Base-by-base conservation (phyloP, 2,329 filamentous ascomycete species). In the Clonostachys sp. region DNA sequence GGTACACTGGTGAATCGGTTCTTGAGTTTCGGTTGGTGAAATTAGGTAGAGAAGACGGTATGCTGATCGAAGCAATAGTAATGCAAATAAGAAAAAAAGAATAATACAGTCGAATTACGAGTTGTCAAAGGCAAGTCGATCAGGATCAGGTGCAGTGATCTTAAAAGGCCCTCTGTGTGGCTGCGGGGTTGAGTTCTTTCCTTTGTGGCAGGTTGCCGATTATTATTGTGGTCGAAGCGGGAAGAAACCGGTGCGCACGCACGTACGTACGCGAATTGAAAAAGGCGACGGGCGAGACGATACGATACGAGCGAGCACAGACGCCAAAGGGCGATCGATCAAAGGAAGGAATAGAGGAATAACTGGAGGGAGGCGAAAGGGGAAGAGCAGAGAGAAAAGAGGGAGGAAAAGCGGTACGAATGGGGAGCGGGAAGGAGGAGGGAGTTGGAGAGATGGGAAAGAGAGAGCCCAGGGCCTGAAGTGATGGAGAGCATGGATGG, bases 301-400 rank as follows among this genome's bases (percentile, higher is more conserved):
- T 20, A 24, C 34, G 18, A 16, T 36, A 40, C 44, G 35, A 41
- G 43, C 36, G 38, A 36, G 13, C 33, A n/a, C 41, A 36, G 38
- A 44, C 45, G 43, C 42, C 24, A 39, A 46, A 33, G 16, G 41
- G 49, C 46, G 41, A 17, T 46, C 46, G 41, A 17, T 46, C 44
- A 46, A 44, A 46, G 47, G 44, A 48, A 53, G 45, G 46, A 49
- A 48, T 44, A 44, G 20, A 47, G 16, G 47, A 36, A 38, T 46
- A 46, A 48, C 36, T 44, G 38, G 42, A 35, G 20, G n/a, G 45
- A 47, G 42, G 48, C 20, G 40, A 44, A 40, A 43, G 40, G 46
- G 40, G 45, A 48, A 45, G 43, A 33, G 45, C 18, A 18, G 41
- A 33, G 48, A 47, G 34, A 49, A 44, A 47, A 35, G 39, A 42